Conservation (phyloP, 441 rosid genomes). For the Melastoma candidum region DNA sequence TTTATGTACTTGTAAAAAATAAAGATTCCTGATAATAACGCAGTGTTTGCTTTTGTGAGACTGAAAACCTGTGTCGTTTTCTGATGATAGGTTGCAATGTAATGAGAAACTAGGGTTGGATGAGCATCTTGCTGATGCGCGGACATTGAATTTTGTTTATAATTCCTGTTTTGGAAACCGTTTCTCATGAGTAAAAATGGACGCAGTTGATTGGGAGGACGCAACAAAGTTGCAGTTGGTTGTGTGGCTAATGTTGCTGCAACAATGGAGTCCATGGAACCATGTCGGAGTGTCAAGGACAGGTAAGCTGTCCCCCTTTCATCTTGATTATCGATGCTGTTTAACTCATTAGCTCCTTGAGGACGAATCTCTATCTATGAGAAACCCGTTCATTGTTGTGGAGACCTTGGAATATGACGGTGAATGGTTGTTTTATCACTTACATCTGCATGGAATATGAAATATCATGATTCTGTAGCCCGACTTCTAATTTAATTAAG, state of each 20-base stretch:
- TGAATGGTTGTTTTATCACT: neutral
- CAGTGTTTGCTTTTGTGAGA: conserved; percentile 2
- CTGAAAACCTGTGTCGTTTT: neutral
- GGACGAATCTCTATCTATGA: neutral
- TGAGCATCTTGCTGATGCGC: neutral
- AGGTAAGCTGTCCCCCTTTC: conserved; percentile 32
- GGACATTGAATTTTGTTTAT: neutral
- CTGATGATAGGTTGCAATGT: no score
- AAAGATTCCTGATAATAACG: neutral
- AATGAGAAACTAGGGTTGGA: no score
- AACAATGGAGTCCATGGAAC: conserved; percentile 93
- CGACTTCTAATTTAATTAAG: neutral
- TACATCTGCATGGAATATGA: neutral
- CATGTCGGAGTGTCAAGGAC: conserved; percentile 85
- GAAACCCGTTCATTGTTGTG: no score
- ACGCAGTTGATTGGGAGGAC: conserved; percentile 83
- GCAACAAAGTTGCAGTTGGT: conserved; percentile 68
- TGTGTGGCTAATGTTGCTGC: conserved; percentile 84
- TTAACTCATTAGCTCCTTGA: neutral
- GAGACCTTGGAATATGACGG: no score
- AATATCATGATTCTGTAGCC: neutral
- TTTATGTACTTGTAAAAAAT: no score
- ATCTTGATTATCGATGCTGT: neutral
- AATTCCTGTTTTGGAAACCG: conserved; percentile 10
- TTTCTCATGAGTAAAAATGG: conserved; percentile 24